Percentiles rank a stretch among this genome's conserved stretches.
These are phyloP conservation scores for Amanita rubescens DNA, from an alignment of 768 basidiomycete genomes.

Conservation along the genomic window DNA sequence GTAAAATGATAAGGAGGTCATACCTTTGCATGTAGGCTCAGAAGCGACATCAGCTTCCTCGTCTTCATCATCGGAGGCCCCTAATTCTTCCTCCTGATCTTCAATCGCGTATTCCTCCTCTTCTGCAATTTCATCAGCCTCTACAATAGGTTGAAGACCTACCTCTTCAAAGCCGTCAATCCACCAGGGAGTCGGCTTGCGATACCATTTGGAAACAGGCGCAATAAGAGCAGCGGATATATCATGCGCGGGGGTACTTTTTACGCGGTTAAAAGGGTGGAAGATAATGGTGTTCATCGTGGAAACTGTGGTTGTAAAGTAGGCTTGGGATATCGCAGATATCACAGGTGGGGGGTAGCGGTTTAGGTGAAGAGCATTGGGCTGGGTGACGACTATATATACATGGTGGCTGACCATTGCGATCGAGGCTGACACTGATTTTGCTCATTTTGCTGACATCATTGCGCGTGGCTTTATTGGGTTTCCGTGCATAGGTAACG, in stretches of 20 bases:
- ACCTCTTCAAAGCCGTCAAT: background rate
- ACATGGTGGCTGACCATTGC: background rate
- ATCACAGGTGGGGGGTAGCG: background rate
- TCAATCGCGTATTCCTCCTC: background rate
- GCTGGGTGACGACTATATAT: background rate
- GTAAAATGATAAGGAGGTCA: background rate
- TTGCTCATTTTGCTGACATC: too few relatives aligned
- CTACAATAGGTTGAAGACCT: background rate
- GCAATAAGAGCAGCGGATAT: background rate
- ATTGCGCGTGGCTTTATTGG: too few relatives aligned
- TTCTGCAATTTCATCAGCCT: background rate
- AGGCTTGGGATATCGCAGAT: background rate
- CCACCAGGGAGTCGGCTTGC: constrained; percentile 1
- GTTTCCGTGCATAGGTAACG: too few relatives aligned
- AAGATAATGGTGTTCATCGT: background rate
- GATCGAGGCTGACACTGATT: background rate
- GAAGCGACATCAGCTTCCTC: too few relatives aligned
- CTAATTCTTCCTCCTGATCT: too few relatives aligned
- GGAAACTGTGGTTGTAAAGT: background rate
- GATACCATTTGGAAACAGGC: background rate
- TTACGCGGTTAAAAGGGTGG: background rate
- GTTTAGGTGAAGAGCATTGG: constrained; percentile 4
- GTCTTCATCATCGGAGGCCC: background rate
- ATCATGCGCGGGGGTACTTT: background rate
- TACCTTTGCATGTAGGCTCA: background rate